phyloP scores from a whole-genome alignment of 2,329 filamentous ascomycete genomes.

The Cryphonectria japonica region DNA sequence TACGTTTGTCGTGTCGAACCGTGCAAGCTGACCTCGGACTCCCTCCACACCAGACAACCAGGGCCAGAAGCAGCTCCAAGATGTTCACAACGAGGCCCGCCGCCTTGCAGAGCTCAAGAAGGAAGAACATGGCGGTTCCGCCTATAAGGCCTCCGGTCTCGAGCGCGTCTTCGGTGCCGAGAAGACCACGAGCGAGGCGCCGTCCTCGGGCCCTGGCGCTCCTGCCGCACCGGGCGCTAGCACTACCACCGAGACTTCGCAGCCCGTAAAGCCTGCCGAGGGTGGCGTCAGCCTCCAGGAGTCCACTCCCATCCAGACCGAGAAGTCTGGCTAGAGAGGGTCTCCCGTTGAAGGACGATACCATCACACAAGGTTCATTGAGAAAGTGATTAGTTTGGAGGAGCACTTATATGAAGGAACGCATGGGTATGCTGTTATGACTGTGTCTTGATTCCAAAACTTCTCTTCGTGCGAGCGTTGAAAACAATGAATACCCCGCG shows the following conservation, averaged over 20 bases:
- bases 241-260: constrained; percentile 28
- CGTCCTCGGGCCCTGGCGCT: constrained; percentile 26
- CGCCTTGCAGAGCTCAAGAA: constrained; percentile 89
- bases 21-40: constrained; percentile 3
- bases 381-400: background rate
- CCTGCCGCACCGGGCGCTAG: constrained; percentile 33
- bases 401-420: constrained; percentile 1
- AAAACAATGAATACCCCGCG: constrained; percentile 21
- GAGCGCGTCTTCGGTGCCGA: constrained; percentile 62
- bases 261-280: constrained; percentile 27
- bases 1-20: background rate
- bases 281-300: constrained; percentile 26
- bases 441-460: constrained; percentile 16
- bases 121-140: constrained; percentile 60
- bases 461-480: constrained; percentile 14
- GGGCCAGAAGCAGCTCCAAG: constrained; percentile 84
- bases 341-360: background rate
- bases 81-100: constrained; percentile 90
- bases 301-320: constrained; percentile 26
- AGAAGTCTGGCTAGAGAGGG: constrained; percentile 25
- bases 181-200: constrained; percentile 40
- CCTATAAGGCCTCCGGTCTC: constrained; percentile 62
- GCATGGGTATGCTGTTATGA: constrained; percentile 24
- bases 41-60: constrained; percentile 58
- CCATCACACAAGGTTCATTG: background rate